A percentile compares a stretch with the other conserved stretches of the same genome.
These are phyloP conservation scores for Gnomoniopsis smithogilvyi DNA, from an alignment of 2,329 filamentous ascomycete genomes.

Conservation along the genomic window DNA sequence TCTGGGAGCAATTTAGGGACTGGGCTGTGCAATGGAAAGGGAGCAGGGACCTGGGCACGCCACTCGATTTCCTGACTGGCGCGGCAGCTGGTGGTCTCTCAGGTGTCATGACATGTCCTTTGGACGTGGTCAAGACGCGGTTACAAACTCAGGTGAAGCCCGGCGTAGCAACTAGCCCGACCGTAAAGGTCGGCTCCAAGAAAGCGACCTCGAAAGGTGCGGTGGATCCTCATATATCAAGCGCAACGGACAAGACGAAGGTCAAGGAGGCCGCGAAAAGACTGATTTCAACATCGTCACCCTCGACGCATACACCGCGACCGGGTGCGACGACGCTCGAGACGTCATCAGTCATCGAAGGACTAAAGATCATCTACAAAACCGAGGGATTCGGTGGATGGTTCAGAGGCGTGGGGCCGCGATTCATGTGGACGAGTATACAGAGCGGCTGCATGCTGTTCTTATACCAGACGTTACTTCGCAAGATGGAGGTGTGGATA, in stretches of 20 bases:
- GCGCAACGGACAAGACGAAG: conserved; percentile 27
- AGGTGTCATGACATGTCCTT: conserved; percentile 88
- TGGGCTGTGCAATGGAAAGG: conserved; percentile 77
- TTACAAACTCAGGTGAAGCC: conserved; percentile 83
- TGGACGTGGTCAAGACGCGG: conserved; percentile 96
- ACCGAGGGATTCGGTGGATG: conserved; percentile 85
- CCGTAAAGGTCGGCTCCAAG: conserved; percentile 24
- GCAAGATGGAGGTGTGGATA: conserved; percentile 62
- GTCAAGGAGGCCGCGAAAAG: conserved; percentile 54
- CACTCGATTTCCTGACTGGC: conserved; percentile 83
- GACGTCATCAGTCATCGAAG: conserved; percentile 84
- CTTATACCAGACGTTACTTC: conserved; percentile 83
- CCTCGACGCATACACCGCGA: conserved; percentile 75
- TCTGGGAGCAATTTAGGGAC: conserved; percentile 90
- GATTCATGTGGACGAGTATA: conserved; percentile 94
- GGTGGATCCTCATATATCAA: conserved; percentile 18
- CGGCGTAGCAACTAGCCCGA: conserved; percentile 22
- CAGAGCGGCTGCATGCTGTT: conserved; percentile 97
- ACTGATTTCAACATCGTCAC: conserved; percentile 84
- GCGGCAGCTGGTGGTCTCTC: conserved; percentile 88
- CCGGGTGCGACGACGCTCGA: conserved; percentile 79
- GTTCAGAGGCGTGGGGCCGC: conserved; percentile 91
- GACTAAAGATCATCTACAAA: conserved; percentile 81
- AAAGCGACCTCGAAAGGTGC: conserved; percentile 17
- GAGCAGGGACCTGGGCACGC: conserved; percentile 78